Conservation (phyloP, 305 asterid species). For the Euphrasia arctica region DNA sequence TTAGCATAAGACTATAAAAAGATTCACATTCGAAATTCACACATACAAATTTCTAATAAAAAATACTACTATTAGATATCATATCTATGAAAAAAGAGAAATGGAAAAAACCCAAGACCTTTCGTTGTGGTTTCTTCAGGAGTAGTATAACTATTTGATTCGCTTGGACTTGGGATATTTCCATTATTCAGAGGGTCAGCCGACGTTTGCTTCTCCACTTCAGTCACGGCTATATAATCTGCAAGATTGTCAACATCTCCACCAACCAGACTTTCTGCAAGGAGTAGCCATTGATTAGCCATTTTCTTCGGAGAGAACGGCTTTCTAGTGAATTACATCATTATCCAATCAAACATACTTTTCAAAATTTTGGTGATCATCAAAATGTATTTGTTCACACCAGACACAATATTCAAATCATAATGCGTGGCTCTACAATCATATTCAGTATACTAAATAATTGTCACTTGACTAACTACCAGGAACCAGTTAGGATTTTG, state of each 20-base stretch:
- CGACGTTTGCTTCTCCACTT: constrained; percentile 26
- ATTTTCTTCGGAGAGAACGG: background rate
- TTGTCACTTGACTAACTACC: background rate
- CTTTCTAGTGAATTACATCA: background rate
- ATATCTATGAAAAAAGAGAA: constrained; percentile 1
- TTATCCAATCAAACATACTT: background rate
- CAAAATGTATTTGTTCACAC: background rate
- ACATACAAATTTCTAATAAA: background rate
- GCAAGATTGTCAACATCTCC: constrained; percentile 7
- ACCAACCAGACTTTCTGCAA: constrained; percentile 39
- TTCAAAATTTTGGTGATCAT: background rate
- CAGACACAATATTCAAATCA: background rate
- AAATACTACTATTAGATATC: background rate
- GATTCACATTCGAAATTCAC: background rate
- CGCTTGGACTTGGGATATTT: constrained; percentile 32
- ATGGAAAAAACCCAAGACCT: constrained; percentile 35
- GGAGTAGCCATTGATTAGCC: background rate
- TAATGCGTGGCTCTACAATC: background rate
- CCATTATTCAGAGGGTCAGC: constrained; percentile 25
- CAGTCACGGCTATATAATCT: constrained; percentile 27
- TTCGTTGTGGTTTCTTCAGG: constrained; percentile 33
- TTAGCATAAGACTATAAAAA: too few species aligned
- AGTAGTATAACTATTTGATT: constrained; percentile 34
- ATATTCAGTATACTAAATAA: background rate
- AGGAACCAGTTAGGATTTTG: constrained; percentile 6